phyloP scores from a whole-genome alignment of 1,139 yeast species.

The Geotrichum macrosporum region DNA sequence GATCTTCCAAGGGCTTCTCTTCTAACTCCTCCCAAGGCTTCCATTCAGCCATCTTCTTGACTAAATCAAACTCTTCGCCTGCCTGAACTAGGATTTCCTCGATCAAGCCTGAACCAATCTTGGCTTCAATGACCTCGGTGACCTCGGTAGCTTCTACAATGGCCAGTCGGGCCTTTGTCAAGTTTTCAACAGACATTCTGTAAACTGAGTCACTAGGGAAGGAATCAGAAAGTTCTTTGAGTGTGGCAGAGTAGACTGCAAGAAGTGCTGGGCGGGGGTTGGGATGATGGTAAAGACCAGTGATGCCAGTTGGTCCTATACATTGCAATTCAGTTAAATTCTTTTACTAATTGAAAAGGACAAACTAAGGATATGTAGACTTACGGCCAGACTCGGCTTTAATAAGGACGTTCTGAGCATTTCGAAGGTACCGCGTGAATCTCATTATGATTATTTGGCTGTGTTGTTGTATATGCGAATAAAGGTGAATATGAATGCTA shows the following conservation, averaged over 20 bases:
- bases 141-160: slow-evolving; percentile 64
- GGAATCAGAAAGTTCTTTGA: slow-evolving; percentile 52
- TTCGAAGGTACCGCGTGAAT: slow-evolving; percentile 39
- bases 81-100: slow-evolving; percentile 84
- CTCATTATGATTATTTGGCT: slow-evolving; percentile 41
- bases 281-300: slow-evolving; percentile 77
- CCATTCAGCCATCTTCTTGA: slow-evolving; percentile 62
- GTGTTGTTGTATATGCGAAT: no score
- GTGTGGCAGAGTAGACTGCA: slow-evolving; percentile 66
- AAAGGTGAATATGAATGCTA: no score
- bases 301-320: slow-evolving; percentile 60
- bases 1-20: slow-evolving; percentile 41
- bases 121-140: slow-evolving; percentile 61
- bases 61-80: slow-evolving; percentile 69
- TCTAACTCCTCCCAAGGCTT: slow-evolving; percentile 51
- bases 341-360: no score
- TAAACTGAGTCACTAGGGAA: slow-evolving; percentile 72
- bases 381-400: slow-evolving; percentile 56
- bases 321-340: not conserved
- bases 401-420: slow-evolving; percentile 55
- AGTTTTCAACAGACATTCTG: slow-evolving; percentile 67
- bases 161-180: slow-evolving; percentile 65
- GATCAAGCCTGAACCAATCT: slow-evolving; percentile 78
- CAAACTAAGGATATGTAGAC: slow-evolving; percentile 16
- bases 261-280: slow-evolving; percentile 78